Percentiles rank a stretch among this genome's conserved stretches.
phyloP scores from a whole-genome alignment of 2,329 filamentous ascomycete genomes.

The Pseudogymnoascus sp. region DNA sequence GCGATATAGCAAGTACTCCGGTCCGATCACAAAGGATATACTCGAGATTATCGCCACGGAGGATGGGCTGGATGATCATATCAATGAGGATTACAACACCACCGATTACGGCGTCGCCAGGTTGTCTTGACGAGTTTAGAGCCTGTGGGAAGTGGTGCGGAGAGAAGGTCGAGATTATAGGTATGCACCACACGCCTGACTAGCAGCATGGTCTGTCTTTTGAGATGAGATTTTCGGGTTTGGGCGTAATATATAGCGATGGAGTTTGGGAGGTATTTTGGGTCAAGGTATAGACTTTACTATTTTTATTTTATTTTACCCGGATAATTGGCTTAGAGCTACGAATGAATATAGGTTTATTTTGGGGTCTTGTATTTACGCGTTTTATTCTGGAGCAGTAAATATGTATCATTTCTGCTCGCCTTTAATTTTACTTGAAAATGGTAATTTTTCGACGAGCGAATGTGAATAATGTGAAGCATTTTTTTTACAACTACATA shows the following conservation, averaged over 20 bases:
- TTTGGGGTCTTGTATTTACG: not conserved
- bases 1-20: slow-evolving; percentile 45
- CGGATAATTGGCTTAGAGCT: not conserved
- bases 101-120: not conserved
- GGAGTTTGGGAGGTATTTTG: not conserved
- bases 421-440: not conserved
- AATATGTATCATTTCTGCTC: not conserved
- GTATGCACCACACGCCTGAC: not conserved
- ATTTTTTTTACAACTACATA: not conserved
- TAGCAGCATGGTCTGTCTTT: not conserved
- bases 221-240: not conserved
- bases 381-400: not conserved
- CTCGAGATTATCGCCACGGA: slow-evolving; percentile 35
- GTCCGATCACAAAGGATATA: slow-evolving; percentile 50
- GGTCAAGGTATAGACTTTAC: not conserved
- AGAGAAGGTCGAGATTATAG: not conserved
- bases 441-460: not conserved
- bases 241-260: not conserved
- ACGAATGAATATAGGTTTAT: not conserved
- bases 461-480: not conserved
- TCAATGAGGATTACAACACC: not conserved
- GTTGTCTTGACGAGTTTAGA: not conserved
- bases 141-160: not conserved
- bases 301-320: not conserved
- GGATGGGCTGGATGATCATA: slow-evolving; percentile 18